These are phyloP conservation scores for Phytophthora pinifolia DNA, from an alignment of 352 stramenopile genomes.

Conservation along the genomic window DNA sequence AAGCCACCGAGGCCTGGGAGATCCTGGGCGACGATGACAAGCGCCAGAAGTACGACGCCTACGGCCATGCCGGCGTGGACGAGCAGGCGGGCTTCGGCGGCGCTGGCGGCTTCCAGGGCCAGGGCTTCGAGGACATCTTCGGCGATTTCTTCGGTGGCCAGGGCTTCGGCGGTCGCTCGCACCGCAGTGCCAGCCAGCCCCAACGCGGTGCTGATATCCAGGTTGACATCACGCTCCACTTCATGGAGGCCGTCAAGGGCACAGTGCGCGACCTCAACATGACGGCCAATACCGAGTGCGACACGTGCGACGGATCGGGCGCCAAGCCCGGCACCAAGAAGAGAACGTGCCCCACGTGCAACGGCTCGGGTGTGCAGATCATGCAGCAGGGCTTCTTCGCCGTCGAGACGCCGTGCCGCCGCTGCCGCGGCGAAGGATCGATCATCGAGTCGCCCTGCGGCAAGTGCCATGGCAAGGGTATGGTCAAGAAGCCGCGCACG, in stretches of 20 bases:
- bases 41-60: constrained; percentile 93
- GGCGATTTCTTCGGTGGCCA: constrained; percentile 83
- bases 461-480: constrained; percentile 78
- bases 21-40: constrained; percentile 93
- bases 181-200: constrained; percentile 63
- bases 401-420: constrained; percentile 84
- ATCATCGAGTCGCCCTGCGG: constrained; percentile 86
- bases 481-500: constrained; percentile 89
- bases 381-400: constrained; percentile 91
- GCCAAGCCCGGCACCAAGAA: constrained; percentile 84
- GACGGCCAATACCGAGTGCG: constrained; percentile 75
- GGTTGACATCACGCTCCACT: constrained; percentile 92
- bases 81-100: constrained; percentile 79
- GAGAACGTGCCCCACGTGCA: constrained; percentile 78
- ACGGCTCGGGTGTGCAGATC: constrained; percentile 84
- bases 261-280: constrained; percentile 88
- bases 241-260: constrained; percentile 96
- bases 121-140: constrained; percentile 92
- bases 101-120: constrained; percentile 57
- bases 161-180: constrained; percentile 68
- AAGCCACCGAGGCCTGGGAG: constrained; percentile 94
- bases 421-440: constrained; percentile 74
- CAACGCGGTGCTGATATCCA: constrained; percentile 94
- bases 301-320: constrained; percentile 75
- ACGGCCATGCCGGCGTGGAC: constrained; percentile 94